These are phyloP conservation scores for Fusarium succisae DNA, from an alignment of 2,329 filamentous ascomycete genomes.

Conservation along the genomic window DNA sequence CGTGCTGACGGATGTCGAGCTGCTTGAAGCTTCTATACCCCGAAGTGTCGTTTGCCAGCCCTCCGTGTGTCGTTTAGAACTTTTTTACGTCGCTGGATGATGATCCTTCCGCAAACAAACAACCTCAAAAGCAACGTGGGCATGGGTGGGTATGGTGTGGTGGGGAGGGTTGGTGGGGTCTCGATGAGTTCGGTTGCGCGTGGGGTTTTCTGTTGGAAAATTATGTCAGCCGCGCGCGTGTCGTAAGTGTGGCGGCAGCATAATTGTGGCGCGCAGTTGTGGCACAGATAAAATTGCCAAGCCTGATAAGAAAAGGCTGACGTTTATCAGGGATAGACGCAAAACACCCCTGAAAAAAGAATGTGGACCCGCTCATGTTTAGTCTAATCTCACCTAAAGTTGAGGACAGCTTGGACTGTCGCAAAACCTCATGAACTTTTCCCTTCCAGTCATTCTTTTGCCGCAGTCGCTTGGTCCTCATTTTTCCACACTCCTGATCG, in stretches of 20 bases:
- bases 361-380: constrained; percentile 20
- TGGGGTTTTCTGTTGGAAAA: background rate
- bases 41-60: background rate
- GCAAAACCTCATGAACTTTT: constrained; percentile 32
- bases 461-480: background rate
- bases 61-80: background rate
- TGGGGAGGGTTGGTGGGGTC: background rate
- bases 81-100: constrained; percentile 1
- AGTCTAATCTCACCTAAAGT: constrained; percentile 34
- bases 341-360: constrained; percentile 37
- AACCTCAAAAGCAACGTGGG: constrained; percentile 27
- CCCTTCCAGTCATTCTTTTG: constrained; percentile 24
- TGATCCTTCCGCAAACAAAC: constrained; percentile 23
- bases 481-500: constrained; percentile 6
- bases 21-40: background rate
- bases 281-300: background rate
- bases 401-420: constrained; percentile 42
- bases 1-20: background rate
- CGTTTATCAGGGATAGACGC: background rate
- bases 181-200: constrained; percentile 2
- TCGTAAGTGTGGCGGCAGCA: background rate
- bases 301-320: constrained; percentile 11
- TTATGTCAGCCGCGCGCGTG: background rate
- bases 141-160: constrained; percentile 6
- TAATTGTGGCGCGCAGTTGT: background rate